phyloP scores from a whole-genome alignment of 108 stramenopile genomes.

The Schizochytrium sp. region DNA sequence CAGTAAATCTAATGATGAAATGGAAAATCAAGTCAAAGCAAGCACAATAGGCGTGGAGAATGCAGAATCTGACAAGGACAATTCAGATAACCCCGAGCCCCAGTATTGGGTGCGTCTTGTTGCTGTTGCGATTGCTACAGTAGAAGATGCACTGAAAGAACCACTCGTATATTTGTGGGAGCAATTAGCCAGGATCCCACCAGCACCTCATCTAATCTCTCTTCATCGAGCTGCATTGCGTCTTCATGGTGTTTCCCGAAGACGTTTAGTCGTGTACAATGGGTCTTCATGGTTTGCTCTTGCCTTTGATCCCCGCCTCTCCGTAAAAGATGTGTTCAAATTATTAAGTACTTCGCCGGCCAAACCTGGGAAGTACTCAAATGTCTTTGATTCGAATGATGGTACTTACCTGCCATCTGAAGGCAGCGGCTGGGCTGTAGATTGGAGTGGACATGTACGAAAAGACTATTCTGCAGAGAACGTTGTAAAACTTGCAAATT shows the following conservation, averaged over 20 bases:
- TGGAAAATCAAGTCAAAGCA: not conserved
- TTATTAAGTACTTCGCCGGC: not conserved
- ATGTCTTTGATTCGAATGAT: not conserved
- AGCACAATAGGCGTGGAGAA: not conserved
- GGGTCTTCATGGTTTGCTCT: not conserved
- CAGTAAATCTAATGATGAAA: not conserved
- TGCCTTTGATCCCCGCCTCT: not conserved
- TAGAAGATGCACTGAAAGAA: slow-evolving; percentile 11
- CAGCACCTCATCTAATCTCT: not conserved
- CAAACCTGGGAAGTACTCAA: not conserved
- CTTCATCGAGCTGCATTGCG: not conserved
- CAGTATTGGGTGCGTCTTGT: slow-evolving; percentile 9
- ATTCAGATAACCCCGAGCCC: not conserved
- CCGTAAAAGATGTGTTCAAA: not conserved
- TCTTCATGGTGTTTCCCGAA: not conserved
- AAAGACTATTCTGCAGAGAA: not conserved
- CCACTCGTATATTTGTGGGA: not conserved
- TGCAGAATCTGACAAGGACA: not conserved
- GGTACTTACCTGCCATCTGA: not conserved
- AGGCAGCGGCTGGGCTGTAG: not conserved
- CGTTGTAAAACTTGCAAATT: not conserved
- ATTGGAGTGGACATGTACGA: not conserved
- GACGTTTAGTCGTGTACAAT: not conserved
- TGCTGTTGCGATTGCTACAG: slow-evolving; percentile 6
- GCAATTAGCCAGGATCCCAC: not conserved